phyloP scores from a whole-genome alignment of 306 rosid genomes.

The Ceratonia siliqua region DNA sequence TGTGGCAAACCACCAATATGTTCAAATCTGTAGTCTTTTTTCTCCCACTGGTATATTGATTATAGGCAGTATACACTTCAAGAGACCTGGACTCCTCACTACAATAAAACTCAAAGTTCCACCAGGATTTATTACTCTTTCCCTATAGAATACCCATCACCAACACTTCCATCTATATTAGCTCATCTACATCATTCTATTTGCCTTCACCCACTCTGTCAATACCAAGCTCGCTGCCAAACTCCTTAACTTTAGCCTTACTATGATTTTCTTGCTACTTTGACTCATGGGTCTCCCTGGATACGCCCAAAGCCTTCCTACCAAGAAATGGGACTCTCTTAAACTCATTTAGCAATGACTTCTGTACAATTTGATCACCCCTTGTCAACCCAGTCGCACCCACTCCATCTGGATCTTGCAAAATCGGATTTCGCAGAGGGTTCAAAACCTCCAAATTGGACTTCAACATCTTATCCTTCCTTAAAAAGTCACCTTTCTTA shows the following conservation, averaged over 20 bases:
- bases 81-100: not conserved
- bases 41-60: too few relatives aligned
- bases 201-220: too few relatives aligned
- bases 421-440: slow-evolving; percentile 66
- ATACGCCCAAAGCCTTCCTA: not conserved
- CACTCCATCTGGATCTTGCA: slow-evolving; percentile 78
- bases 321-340: slow-evolving; percentile 50
- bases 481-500: slow-evolving; percentile 71
- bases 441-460: slow-evolving; percentile 67
- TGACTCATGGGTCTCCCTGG: not conserved
- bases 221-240: not conserved
- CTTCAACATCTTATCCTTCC: slow-evolving; percentile 80
- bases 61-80: too few relatives aligned
- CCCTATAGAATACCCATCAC: not conserved
- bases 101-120: not conserved
- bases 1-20: not conserved
- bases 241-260: not conserved
- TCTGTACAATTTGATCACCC: slow-evolving; percentile 63
- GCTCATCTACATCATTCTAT: not conserved
- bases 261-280: not conserved
- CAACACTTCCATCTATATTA: too few relatives aligned
- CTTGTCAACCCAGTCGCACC: slow-evolving; percentile 59
- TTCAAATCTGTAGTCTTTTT: not conserved
- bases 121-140: not conserved
- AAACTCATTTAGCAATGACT: slow-evolving; percentile 48